Conservation (phyloP, 192 early-diverging fungal genomes). For the Allomyces arbusculus region DNA sequence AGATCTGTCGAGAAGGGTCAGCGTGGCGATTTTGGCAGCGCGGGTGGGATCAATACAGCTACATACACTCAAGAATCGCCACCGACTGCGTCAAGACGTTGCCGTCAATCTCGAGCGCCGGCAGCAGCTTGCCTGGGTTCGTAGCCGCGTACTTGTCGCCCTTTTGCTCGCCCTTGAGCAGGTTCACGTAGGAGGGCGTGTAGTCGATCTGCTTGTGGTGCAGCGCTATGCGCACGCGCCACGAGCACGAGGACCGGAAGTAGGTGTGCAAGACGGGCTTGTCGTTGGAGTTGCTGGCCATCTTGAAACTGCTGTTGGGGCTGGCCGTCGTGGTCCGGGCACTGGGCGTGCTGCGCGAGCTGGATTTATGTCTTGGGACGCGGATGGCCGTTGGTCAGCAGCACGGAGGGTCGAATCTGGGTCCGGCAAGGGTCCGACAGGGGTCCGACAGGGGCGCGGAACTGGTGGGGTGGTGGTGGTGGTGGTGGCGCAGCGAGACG, state of each 20-base stretch:
- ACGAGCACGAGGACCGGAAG: conserved; percentile 53
- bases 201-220: conserved; percentile 55
- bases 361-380: too few species aligned
- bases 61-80: conserved; percentile 53
- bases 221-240: conserved; percentile 55
- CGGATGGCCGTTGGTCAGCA: too few species aligned
- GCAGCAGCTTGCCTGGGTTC: conserved; percentile 51
- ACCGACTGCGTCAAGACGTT: conserved; percentile 38
- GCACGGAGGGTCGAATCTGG: too few species aligned
- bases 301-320: too few species aligned
- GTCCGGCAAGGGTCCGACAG: too few species aligned
- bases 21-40: too few species aligned
- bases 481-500: too few species aligned
- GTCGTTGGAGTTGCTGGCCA: neutral
- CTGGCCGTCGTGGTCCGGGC: too few species aligned
- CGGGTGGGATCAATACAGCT: neutral
- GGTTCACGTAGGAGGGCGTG: conserved; percentile 39
- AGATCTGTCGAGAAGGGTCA: conserved; percentile 16
- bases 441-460: too few species aligned
- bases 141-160: conserved; percentile 29
- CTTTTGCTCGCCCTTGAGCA: conserved; percentile 52
- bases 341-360: too few species aligned
- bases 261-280: conserved; percentile 47
- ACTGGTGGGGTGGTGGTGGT: too few species aligned
- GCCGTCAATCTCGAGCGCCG: conserved; percentile 40